Base-by-base conservation (phyloP, 306 rosid species). In the Gillenia trifoliata region DNA sequence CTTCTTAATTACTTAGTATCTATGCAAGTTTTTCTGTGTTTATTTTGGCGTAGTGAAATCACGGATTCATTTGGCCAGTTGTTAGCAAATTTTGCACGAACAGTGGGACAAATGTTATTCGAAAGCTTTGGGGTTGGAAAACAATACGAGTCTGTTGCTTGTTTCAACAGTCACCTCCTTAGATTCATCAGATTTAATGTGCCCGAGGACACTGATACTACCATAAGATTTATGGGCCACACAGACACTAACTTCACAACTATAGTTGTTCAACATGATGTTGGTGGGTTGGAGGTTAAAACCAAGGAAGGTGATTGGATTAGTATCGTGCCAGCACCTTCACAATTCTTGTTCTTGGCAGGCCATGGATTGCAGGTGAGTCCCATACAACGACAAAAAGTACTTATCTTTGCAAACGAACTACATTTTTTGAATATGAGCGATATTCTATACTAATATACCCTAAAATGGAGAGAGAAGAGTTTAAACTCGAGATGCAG, bases 221-320 rank as follows among this genome's bases (percentile, higher is more conserved):
- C 3, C 6, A 3, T 66, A 22, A 66, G 71, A 34, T 41, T 66
- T 41, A 25, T 30, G 19, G n/a, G n/a, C n/a, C 71, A 40, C 3
- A 72, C 36, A 0, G 76, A 72, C 47, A 66, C 2, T 1, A 23
- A 41, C 31, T 66, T 66, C 55, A 3, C 54, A 0, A 41, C 71
- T 3, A 41, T 41, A 8, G 30, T 40, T 25, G 1, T 36, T 23
- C 33, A 40, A 9, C 45, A 19, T 22, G 54, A 71, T 4, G 49
- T 71, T 22, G 75, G 33, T 12, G 75, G 49, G 16, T 55, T 71
- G 30, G 65, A 71, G 64, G 47, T 71, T 11, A 25, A 52, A 15
- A 30, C 65, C 19, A 71, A 71, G n/a, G 65, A 71, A 7, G 75
- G 47, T 23, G 34, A 31, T 30, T 71, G 75, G 75, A 8, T 71